These are phyloP conservation scores for Knufia fluminis DNA, from an alignment of 2,329 filamentous ascomycete species.

Conservation along the genomic window DNA sequence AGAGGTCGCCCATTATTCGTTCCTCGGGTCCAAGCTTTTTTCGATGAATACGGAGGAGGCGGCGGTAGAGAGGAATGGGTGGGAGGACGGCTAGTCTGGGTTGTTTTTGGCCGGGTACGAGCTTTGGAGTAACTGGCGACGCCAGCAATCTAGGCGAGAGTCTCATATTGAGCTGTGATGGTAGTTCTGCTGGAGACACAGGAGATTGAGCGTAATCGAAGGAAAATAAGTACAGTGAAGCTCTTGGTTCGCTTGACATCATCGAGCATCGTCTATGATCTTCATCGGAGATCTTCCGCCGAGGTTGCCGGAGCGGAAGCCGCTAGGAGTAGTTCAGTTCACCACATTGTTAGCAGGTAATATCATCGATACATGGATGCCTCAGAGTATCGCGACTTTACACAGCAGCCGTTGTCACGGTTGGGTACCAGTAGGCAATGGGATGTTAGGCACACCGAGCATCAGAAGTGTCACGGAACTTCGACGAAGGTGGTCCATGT, in stretches of 20 bases:
- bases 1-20: slow-evolving; percentile 80
- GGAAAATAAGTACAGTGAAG: too few relatives aligned
- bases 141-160: slow-evolving; percentile 14
- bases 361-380: too few relatives aligned
- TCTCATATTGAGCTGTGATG: slow-evolving; percentile 14
- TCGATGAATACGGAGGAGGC: slow-evolving; percentile 76
- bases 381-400: too few relatives aligned
- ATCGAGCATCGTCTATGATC: not conserved
- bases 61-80: slow-evolving; percentile 79
- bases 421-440: too few relatives aligned
- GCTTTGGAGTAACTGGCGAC: slow-evolving; percentile 12
- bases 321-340: too few relatives aligned
- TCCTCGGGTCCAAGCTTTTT: slow-evolving; percentile 63
- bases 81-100: slow-evolving; percentile 63
- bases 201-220: too few relatives aligned
- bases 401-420: not conserved
- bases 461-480: too few relatives aligned
- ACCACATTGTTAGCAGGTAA: too few relatives aligned
- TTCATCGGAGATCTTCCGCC: too few relatives aligned
- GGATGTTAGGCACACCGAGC: too few relatives aligned
- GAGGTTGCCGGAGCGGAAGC: too few relatives aligned
- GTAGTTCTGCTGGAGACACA: not conserved
- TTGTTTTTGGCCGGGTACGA: slow-evolving; percentile 16
- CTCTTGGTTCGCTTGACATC: slow-evolving; percentile 1
- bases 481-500: too few relatives aligned